Evolutionary conservation across 1,284 basidiomycete genomes (phyloP).

Genomic region (Tremellales sp.): DNA sequence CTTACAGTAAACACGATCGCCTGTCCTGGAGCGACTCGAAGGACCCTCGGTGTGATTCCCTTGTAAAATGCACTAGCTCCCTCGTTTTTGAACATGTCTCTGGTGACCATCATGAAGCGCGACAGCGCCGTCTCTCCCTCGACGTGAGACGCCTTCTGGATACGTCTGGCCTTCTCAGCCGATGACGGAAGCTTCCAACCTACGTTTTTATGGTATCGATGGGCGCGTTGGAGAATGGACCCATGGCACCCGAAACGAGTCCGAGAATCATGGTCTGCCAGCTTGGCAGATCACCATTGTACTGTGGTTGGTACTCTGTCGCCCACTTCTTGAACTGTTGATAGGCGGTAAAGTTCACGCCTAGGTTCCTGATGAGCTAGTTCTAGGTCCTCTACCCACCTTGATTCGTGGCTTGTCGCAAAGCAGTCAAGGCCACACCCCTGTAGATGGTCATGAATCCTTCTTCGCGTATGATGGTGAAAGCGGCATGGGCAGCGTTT

Average conservation of each 20-base stretch:
- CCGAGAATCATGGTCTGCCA: constrained; percentile 95
- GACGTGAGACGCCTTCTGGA: constrained; percentile 74
- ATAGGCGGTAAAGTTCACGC: constrained; percentile 98
- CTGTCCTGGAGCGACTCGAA: constrained; percentile 89
- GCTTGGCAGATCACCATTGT: constrained; percentile 67
- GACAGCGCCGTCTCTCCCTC: constrained; percentile 70
- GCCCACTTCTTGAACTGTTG: constrained; percentile 90
- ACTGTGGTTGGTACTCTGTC: constrained; percentile 69
- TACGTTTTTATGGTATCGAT: constrained; percentile 95
- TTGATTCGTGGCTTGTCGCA: constrained; percentile 97
- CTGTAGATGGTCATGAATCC: constrained; percentile 82
- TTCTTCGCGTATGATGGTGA: constrained; percentile 92
- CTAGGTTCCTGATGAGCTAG: constrained; percentile 39
- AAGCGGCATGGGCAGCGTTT: constrained; percentile 94
- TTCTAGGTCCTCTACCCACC: constrained; percentile 52
- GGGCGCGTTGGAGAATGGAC: constrained; percentile 93
- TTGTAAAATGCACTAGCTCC: constrained; percentile 89
- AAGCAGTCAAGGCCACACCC: constrained; percentile 87
- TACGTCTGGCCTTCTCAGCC: constrained; percentile 32
- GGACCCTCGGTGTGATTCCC: constrained; percentile 93
- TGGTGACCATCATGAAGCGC: constrained; percentile 72
- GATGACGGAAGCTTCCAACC: constrained; percentile 38
- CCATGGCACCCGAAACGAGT: constrained; percentile 93
- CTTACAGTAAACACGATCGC: constrained; percentile 55
- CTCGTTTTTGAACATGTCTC: constrained; percentile 91